Base-by-base conservation (phyloP, 2,329 filamentous ascomycete species). In the Fusarium zealandicum region DNA sequence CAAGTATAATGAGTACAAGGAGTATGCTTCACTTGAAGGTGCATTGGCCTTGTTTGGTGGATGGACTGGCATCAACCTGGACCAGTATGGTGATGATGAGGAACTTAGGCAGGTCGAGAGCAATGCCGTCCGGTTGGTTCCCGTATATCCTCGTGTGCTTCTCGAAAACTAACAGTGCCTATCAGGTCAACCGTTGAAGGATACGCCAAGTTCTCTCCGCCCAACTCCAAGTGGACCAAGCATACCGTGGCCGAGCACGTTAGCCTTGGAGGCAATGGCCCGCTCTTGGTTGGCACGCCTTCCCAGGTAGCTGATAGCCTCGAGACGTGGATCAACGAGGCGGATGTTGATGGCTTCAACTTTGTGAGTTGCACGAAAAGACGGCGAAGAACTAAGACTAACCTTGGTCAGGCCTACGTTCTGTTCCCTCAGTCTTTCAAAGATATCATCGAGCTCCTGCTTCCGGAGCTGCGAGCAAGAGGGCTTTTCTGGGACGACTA, bases 261-360 rank as follows among this genome's bases (percentile, higher is more conserved):
- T 42, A 84, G 82, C 35, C 79, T 90, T 11, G 88, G 88, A 5
- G 88, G 88, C 2, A 80, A 89, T 14, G 86, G 87, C 0, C 83
- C 86, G 0, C 80, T 85, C 0, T 71, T 86, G 3, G 84, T 90
- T 0, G 88, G 89, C 0, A 90, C 85, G 0, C 76, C 88, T 0
- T 70, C 78, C 13, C 82, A 84, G 59, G 86, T 90, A 1, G 88
- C 86, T 0, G 87, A 91, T 67, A 80, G 82, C 36, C 77, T 92
- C 50, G 85, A 91, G 71, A 72, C 76, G 1, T 91, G 88, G 88
- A 76, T 90, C 0, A 66, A 76, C 6, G 87, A 90, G 68, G 87
- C 85, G 0, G 88, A 90, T 60, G 81, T 91, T 1, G 88, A 91
- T 66, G 88, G 88, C 0, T 92, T 92, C 72, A 92, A 92, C 67